These are phyloP conservation scores for Pichia sp. DNA, from an alignment of 1,139 yeast genomes.

Conservation along the genomic window DNA sequence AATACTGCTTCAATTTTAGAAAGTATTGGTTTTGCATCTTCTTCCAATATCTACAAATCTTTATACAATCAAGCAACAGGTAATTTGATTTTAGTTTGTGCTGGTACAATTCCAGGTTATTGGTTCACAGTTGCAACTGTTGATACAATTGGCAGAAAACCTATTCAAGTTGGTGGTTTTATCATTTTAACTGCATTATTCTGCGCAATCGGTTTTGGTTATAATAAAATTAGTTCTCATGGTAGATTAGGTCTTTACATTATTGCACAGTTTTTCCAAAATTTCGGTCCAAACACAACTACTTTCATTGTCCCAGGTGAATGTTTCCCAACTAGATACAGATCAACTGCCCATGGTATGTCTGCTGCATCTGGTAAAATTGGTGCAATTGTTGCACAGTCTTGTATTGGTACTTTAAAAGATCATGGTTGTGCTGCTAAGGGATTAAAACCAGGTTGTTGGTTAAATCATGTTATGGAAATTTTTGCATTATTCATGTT, in stretches of 20 bases:
- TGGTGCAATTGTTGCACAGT: conserved; percentile 96
- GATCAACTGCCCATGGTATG: conserved; percentile 97
- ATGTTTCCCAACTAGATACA: conserved; percentile 91
- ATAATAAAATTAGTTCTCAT: conserved; percentile 54
- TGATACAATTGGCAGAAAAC: conserved; percentile 76
- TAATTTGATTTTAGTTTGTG: conserved; percentile 83
- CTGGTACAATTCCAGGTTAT: conserved; percentile 90
- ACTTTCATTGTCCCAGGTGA: conserved; percentile 97
- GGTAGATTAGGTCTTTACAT: conserved; percentile 72
- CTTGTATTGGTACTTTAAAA: conserved; percentile 78
- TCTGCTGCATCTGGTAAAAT: conserved; percentile 95
- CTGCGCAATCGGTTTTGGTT: conserved; percentile 72
- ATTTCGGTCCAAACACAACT: conserved; percentile 93
- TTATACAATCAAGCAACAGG: conserved; percentile 77
- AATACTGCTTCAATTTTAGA: conserved; percentile 76
- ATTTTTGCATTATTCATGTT: conserved; percentile 89
- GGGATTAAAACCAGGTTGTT: conserved; percentile 50
- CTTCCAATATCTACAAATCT: conserved; percentile 53
- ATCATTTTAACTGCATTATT: conserved; percentile 58
- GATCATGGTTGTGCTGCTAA: conserved; percentile 67
- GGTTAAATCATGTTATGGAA: conserved; percentile 87
- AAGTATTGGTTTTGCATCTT: conserved; percentile 74
- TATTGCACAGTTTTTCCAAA: conserved; percentile 76
- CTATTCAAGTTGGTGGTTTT: conserved; percentile 73
- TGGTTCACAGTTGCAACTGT: conserved; percentile 76